phyloP scores from a whole-genome alignment of 1,139 yeast genomes.

The Yamadazyma jaroonii region DNA sequence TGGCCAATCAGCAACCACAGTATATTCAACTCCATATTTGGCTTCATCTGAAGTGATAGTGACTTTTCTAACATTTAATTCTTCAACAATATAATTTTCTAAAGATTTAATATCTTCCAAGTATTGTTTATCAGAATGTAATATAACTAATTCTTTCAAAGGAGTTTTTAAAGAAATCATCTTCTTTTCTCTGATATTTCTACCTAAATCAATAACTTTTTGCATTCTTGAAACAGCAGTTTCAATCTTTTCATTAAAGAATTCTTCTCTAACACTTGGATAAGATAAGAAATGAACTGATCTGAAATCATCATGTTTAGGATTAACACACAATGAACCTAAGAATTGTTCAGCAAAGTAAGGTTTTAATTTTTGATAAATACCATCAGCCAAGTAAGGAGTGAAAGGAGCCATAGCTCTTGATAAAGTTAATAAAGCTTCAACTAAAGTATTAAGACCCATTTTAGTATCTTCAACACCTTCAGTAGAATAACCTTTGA shows the following conservation, averaged over 20 bases:
- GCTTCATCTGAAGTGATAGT: slow-evolving; percentile 88
- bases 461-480: slow-evolving; percentile 79
- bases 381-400: slow-evolving; percentile 89
- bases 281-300: slow-evolving; percentile 91
- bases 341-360: slow-evolving; percentile 58
- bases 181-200: slow-evolving; percentile 95
- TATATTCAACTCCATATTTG: slow-evolving; percentile 87
- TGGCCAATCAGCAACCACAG: slow-evolving; percentile 98
- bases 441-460: slow-evolving; percentile 88
- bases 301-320: slow-evolving; percentile 54
- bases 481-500: slow-evolving; percentile 77
- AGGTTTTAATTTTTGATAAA: slow-evolving; percentile 71
- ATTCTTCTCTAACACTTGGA: slow-evolving; percentile 82
- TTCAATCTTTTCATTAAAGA: slow-evolving; percentile 76
- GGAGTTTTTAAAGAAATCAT: slow-evolving; percentile 93
- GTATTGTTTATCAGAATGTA: slow-evolving; percentile 75
- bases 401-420: slow-evolving; percentile 99
- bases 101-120: slow-evolving; percentile 76
- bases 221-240: slow-evolving; percentile 94
- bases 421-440: slow-evolving; percentile 81
- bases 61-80: slow-evolving; percentile 86
- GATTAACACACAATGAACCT: slow-evolving; percentile 38
- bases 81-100: slow-evolving; percentile 79
- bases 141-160: slow-evolving; percentile 78
- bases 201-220: slow-evolving; percentile 91